Evolutionary conservation across 1,284 basidiomycete species (phyloP).

Genomic region (Ganoderma meredithae): DNA sequence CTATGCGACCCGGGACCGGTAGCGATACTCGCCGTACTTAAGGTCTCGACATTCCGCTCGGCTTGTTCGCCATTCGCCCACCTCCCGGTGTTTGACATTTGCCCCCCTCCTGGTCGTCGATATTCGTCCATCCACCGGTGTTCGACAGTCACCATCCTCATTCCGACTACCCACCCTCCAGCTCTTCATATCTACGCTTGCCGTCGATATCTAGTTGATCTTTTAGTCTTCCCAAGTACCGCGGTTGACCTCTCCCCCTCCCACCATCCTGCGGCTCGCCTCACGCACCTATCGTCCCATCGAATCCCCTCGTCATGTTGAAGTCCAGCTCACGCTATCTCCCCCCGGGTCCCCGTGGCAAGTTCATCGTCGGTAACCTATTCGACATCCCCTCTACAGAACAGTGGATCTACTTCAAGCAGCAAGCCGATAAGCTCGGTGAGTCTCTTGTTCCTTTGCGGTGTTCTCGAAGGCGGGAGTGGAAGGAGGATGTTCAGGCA

Average conservation of each 20-base stretch:
- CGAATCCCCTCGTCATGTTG: conserved; percentile 8
- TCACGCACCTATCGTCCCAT: background rate
- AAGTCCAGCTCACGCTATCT: conserved; percentile 22
- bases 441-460: conserved; percentile 12
- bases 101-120: background rate
- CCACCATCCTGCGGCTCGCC: background rate
- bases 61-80: too few species aligned
- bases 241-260: background rate
- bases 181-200: background rate
- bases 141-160: conserved; percentile 3
- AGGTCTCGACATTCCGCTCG: background rate
- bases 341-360: conserved; percentile 31
- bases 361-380: conserved; percentile 30
- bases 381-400: conserved; percentile 28
- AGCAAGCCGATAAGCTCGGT: conserved; percentile 28
- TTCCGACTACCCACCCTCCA: background rate
- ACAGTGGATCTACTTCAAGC: conserved; percentile 32
- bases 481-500: background rate
- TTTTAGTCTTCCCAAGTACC: background rate
- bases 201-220: background rate
- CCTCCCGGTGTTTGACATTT: background rate
- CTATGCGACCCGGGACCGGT: conserved; percentile 5
- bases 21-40: conserved; percentile 2
- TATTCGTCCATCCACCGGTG: background rate
- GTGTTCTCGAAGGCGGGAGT: background rate